phyloP scores from a whole-genome alignment of 257 asterid species.

The Coffea canephora region DNA sequence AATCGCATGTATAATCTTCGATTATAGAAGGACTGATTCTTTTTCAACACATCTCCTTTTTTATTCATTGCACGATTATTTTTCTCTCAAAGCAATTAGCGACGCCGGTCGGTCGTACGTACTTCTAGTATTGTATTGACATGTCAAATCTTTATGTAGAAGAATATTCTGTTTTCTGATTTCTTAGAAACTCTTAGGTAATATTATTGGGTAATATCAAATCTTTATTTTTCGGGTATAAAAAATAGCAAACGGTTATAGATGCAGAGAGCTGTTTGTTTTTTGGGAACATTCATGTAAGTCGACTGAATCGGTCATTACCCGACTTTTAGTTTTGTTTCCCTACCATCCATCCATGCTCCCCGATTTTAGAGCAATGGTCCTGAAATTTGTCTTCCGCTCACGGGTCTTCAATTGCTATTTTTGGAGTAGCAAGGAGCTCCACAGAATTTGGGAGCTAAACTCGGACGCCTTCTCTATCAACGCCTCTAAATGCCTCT shows the following conservation, averaged over 20 bases:
- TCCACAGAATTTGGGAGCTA: conserved; percentile 33
- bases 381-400: background rate
- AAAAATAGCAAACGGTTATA: background rate
- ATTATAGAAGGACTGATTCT: too few species aligned
- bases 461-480: conserved; percentile 16
- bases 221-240: background rate
- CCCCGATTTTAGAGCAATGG: background rate
- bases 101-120: too few species aligned
- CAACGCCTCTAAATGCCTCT: conserved; percentile 3
- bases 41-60: too few species aligned
- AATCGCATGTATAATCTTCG: too few species aligned
- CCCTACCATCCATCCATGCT: conserved; percentile 5
- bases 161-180: too few species aligned
- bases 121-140: too few species aligned
- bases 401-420: background rate
- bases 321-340: background rate
- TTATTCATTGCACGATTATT: too few species aligned
- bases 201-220: too few species aligned
- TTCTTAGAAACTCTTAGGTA: background rate
- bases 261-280: background rate
- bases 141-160: too few species aligned
- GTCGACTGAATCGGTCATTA: background rate
- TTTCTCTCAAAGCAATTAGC: too few species aligned
- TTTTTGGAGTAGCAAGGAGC: background rate
- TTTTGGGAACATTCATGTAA: background rate